Evolutionary conservation across 495 filamentous ascomycete genomes (phyloP).

Genomic region (Hypoxylon trugodes): DNA sequence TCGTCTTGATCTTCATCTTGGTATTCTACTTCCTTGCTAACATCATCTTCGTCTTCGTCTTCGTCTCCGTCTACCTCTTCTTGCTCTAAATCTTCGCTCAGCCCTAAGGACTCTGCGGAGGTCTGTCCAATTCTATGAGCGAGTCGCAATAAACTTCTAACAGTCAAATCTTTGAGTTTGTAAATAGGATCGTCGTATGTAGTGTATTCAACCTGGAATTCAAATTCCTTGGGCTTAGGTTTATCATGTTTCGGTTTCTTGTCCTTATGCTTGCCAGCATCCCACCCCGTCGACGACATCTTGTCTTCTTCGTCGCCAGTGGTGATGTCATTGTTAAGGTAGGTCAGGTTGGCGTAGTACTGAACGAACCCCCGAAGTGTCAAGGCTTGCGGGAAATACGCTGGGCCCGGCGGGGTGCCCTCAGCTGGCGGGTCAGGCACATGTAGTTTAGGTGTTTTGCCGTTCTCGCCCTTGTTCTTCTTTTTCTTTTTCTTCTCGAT

Average conservation of each 20-base stretch:
- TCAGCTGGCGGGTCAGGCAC: constrained; percentile 78
- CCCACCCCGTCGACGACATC: constrained; percentile 49
- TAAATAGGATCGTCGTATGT: constrained; percentile 79
- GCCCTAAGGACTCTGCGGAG: not conserved
- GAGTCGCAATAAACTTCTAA: constrained; percentile 79
- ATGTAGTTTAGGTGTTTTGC: constrained; percentile 65
- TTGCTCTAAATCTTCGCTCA: constrained; percentile 14
- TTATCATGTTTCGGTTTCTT: constrained; percentile 59
- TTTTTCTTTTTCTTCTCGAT: constrained; percentile 59
- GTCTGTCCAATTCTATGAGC: constrained; percentile 76
- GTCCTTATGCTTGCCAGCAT: constrained; percentile 64
- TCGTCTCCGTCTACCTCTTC: constrained; percentile 31
- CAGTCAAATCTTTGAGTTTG: constrained; percentile 82
- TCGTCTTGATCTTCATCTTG: constrained; percentile 43
- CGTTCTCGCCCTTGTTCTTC: constrained; percentile 60
- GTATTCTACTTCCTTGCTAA: constrained; percentile 33
- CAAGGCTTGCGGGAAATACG: constrained; percentile 86
- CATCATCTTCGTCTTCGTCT: constrained; percentile 32
- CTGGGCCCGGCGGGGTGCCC: constrained; percentile 81
- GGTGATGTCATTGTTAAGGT: constrained; percentile 74
- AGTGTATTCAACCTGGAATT: constrained; percentile 86
- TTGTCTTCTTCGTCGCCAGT: constrained; percentile 35
- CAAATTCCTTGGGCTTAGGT: constrained; percentile 68
- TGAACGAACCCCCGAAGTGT: constrained; percentile 82
- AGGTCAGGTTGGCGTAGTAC: constrained; percentile 91